Percentiles rank a stretch among this genome's conserved stretches.
Conservation (phyloP, 306 rosid genomes). For the Glycine tomentella region DNA sequence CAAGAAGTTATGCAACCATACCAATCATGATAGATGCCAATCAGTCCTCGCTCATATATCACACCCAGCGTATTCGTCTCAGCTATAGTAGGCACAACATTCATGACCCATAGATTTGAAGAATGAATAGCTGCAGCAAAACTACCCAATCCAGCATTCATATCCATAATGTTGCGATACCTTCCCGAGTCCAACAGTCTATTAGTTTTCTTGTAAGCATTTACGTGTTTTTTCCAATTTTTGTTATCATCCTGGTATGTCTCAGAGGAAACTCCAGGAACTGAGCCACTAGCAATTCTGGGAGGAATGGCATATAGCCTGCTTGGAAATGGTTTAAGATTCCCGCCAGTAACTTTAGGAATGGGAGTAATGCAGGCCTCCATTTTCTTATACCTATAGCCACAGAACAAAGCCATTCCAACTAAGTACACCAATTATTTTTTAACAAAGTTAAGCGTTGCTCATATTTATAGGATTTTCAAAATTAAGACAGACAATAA, state of each 20-base stretch:
- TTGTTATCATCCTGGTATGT: slow-evolving; percentile 64
- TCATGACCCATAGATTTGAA: slow-evolving; percentile 88
- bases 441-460: not conserved
- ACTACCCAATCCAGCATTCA: slow-evolving; percentile 83
- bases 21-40: slow-evolving; percentile 92
- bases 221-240: slow-evolving; percentile 73
- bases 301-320: slow-evolving; percentile 73
- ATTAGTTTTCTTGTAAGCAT: slow-evolving; percentile 68
- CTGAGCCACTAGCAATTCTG: slow-evolving; percentile 66
- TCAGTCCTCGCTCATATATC: slow-evolving; percentile 77
- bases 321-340: slow-evolving; percentile 66
- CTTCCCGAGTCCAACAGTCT: slow-evolving; percentile 69
- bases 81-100: slow-evolving; percentile 83
- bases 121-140: slow-evolving; percentile 76
- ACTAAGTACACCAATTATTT: slow-evolving; percentile 9
- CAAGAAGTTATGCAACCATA: slow-evolving; percentile 47
- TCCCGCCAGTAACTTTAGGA: slow-evolving; percentile 57
- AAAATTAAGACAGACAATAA: not conserved
- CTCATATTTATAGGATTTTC: not conserved
- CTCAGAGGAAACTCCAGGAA: slow-evolving; percentile 67
- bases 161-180: slow-evolving; percentile 68
- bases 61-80: slow-evolving; percentile 75
- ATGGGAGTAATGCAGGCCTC: slow-evolving; percentile 65
- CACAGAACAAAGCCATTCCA: slow-evolving; percentile 45
- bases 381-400: slow-evolving; percentile 73